Base-by-base conservation (phyloP, 148 eudicot species). In the Spergularia marina region DNA sequence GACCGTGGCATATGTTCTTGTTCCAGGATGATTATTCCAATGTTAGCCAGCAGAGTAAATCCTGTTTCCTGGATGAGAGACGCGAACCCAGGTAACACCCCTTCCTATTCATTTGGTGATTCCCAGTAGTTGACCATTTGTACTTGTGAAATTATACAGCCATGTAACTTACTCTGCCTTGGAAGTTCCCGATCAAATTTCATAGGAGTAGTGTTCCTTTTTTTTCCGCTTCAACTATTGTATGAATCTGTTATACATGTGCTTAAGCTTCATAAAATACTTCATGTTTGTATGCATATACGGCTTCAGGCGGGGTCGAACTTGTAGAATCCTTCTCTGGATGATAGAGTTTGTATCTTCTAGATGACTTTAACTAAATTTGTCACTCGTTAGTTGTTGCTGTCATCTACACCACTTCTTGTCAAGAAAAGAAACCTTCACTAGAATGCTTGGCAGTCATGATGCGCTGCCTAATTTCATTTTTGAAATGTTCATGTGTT, bases 11-110 rank as follows among this genome's bases (percentile, higher is more conserved):
- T 21, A 7, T 21, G 13, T 18, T 76, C 60, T 51, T 65, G 9
- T 53, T 71, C 36, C 79, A 81, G 83, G 83, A 72, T 73, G 73
- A 23, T 63, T 58, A 23, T 55, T 57, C 53, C 36, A 54, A 72
- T 49, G 76, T 44, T 75, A 76, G 66, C 60, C 65, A 55, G 71
- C 52, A 5, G 59, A 62, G 54, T 53, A 70, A 76, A 52, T 54
- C 73, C 52, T 18, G 18, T 49, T 39, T 76, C 20, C 72, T 23
- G 55, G 70, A 67, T 72, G 72, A 53, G 55, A 76, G 70, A 59
- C 40, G 18, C 60, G 65, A 77, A 68, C 54, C 53, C 14, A 59
- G 47, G 83, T 81, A 81, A 74, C 57, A 44, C 72, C 55, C 47
- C 70, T 70, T 57, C 21, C 23, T 61, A 30, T 55, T 64, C 49